These are phyloP conservation scores for Amaranthus tricolor DNA, from an alignment of 179 eudicot genomes.

Conservation along the genomic window DNA sequence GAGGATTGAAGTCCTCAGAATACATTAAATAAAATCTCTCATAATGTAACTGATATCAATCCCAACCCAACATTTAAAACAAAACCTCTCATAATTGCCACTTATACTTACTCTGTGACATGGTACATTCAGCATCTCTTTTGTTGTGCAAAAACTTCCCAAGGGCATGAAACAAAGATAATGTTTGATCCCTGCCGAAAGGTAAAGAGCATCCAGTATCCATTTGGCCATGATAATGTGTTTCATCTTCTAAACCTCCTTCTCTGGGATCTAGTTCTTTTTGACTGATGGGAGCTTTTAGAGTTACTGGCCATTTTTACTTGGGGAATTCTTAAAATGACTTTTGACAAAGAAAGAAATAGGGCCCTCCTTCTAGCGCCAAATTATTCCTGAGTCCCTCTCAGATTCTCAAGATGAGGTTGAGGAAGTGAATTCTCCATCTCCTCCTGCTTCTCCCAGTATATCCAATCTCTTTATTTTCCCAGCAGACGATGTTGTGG, in stretches of 20 bases:
- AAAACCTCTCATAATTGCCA: not conserved
- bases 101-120: slow-evolving; percentile 46
- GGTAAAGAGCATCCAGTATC: slow-evolving; percentile 37
- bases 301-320: too few relatives aligned
- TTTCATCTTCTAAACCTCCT: slow-evolving; percentile 29
- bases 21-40: not conserved
- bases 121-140: slow-evolving; percentile 57
- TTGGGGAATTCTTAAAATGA: too few relatives aligned
- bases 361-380: too few relatives aligned
- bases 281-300: too few relatives aligned
- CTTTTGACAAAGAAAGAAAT: too few relatives aligned
- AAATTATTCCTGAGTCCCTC: too few relatives aligned
- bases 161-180: slow-evolving; percentile 88
- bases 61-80: not conserved
- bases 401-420: too few relatives aligned
- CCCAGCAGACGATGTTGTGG: too few relatives aligned
- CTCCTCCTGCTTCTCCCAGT: too few relatives aligned
- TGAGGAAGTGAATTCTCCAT: too few relatives aligned
- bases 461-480: too few relatives aligned
- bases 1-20: not conserved
- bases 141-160: slow-evolving; percentile 98
- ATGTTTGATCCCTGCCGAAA: slow-evolving; percentile 88
- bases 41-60: not conserved
- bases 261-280: too few relatives aligned
- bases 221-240: slow-evolving; percentile 25